These are phyloP conservation scores for Endogone sp. DNA, from an alignment of 192 early-diverging fungal genomes.

Conservation along the genomic window DNA sequence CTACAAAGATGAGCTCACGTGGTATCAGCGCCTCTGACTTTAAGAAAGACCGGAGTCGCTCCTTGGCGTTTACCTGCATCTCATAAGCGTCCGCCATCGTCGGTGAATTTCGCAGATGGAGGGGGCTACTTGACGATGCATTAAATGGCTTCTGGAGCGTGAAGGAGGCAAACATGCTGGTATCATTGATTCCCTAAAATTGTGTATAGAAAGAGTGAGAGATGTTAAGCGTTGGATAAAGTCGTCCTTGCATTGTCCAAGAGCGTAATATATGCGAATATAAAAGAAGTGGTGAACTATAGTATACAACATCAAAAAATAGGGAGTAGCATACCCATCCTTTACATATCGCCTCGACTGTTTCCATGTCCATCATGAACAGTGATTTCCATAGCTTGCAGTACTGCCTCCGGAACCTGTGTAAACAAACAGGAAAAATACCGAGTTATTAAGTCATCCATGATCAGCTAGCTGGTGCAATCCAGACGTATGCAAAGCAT, in stretches of 20 bases:
- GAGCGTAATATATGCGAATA: too few species aligned
- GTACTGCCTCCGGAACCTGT: slow-evolving; percentile 76
- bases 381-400: slow-evolving; percentile 83
- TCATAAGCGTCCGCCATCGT: slow-evolving; percentile 61
- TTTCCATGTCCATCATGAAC: slow-evolving; percentile 64
- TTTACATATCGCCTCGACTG: slow-evolving; percentile 58
- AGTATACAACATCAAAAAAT: too few species aligned
- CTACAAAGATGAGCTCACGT: slow-evolving; percentile 86
- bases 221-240: too few species aligned
- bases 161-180: slow-evolving; percentile 63
- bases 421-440: not conserved
- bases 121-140: slow-evolving; percentile 41
- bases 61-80: slow-evolving; percentile 73
- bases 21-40: slow-evolving; percentile 68
- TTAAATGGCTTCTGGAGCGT: slow-evolving; percentile 67
- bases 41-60: slow-evolving; percentile 67
- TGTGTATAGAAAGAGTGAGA: too few species aligned
- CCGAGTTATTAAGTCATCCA: not conserved
- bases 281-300: too few species aligned
- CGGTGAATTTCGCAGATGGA: slow-evolving; percentile 16
- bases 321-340: slow-evolving; percentile 60
- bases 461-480: not conserved
- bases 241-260: too few species aligned
- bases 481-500: not conserved
- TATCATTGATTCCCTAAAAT: slow-evolving; percentile 57